Base-by-base conservation (phyloP, 768 basidiomycete genomes). In the Gymnopilus junonius region DNA sequence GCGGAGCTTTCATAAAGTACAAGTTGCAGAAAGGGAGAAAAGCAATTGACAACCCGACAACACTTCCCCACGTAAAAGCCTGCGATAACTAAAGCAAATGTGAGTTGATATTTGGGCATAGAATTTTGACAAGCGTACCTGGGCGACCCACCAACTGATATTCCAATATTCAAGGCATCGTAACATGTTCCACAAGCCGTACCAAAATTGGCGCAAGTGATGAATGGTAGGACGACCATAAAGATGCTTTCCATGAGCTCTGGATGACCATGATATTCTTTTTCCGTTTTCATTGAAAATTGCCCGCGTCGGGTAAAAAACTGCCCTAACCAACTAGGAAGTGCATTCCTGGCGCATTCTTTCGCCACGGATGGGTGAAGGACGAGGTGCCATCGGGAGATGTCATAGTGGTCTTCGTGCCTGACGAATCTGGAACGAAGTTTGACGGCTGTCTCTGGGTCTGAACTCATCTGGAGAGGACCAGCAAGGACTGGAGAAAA, bases 1-100 rank as follows among this genome's bases (percentile, higher is more conserved):
- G 73, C 1, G 70, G 72, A 2, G 72, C 70, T 54, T 72, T 69
- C 51, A 71, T 42, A 31, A 75, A 69, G 31, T 74, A 66, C 62
- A 61, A 69, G 72, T 61, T 64, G 72, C 65, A 32, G 56, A 83
- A 76, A 0, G 86, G 86, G 4, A 86, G 78, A 69, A 84, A 86
- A 4, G 80, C 77, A 45, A 67, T 88, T 87, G 53, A 85, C 72
- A 12, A 86, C 82, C 86, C 86, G 7, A 82, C 77, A 10, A 80
- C 71, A 51, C 77, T 80, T 32, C 84, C 83, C 17, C 78, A 59
- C 0, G 79, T 80, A 64, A 82, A 82, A 4, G 70, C 65, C 80
- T 79, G 29, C 4, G 20, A 34, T 48, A 17, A 40, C 15, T 8
- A 10, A 20, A 8, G 54, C 31, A 20, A 10, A 14, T 31, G 29